Evolutionary conservation across 345 rosid genomes (phyloP), one percentile per base, ranked within the genome.

Genomic region (Salix arbutifolia): DNA sequence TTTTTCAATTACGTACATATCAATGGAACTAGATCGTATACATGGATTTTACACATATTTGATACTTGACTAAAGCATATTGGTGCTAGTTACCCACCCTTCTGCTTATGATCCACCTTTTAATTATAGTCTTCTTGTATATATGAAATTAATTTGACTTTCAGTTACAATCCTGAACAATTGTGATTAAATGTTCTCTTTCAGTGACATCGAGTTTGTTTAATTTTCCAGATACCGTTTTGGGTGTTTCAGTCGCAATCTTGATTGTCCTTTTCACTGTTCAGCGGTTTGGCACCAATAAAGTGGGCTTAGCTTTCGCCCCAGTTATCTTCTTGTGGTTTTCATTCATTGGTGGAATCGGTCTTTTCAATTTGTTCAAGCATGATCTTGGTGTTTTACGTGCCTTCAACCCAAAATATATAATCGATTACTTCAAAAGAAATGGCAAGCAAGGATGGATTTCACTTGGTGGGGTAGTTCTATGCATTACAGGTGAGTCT

Each of bases 221-320:
- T 46, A 56, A 33, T 9, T 53, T 33, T 84, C 80, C 88, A 93
- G 97, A 84, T 69, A 83, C 88, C 13, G 92, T 93, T 28, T 88
- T 90, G 46, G 89, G 92, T 25, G 81, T 90, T 40, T 88, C 97
- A 1, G 83, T 88, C 10, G 91, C 79, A 53, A 92, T 92, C 74
- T 80, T 94, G 75, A 62, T 92, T 5, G 0, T 80, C 0, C 77
- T 94, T 5, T 94, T 94, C 79, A 37, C 65, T 38, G 72, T 72
- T 58, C 97, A 94, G 71, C 78, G 90, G 52, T 78, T 88, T 30
- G 98, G 98, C 5, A 92, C 96, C 0, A 96, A 94, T 67, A 91
- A 86, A 81, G 96, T 92, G 1, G 97, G 98, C 12, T 80, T 71
- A 71, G 44, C 87, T 1, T 94, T 94, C 38, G 96, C 94, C 1